These are phyloP conservation scores for Endotrypanum monterogeii DNA, from an alignment of 208 protist genomes.

Conservation along the genomic window DNA sequence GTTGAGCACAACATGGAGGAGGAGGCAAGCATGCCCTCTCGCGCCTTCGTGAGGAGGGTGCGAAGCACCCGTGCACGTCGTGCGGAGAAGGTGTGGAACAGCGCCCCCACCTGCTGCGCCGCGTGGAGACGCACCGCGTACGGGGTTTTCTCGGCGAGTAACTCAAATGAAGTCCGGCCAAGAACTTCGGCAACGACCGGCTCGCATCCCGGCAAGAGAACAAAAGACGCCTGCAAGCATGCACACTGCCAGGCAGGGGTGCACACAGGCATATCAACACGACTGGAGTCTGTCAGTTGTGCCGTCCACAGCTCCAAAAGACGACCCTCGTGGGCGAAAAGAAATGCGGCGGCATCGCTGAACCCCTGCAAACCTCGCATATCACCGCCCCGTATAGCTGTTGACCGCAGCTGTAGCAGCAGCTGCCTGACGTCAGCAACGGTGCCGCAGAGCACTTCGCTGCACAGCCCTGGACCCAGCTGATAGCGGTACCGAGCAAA, in stretches of 20 bases:
- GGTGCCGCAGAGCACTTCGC: constrained; percentile 10
- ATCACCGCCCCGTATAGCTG: neutral
- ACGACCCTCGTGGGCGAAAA: constrained; percentile 29
- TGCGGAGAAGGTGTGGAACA: constrained; percentile 53
- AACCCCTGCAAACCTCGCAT: neutral
- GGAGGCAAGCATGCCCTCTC: constrained; percentile 55
- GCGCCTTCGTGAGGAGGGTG: constrained; percentile 53
- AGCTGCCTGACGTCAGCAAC: constrained; percentile 7
- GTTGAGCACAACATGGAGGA: constrained; percentile 53
- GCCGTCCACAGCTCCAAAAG: constrained; percentile 28
- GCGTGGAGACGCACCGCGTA: constrained; percentile 59
- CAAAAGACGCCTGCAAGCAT: constrained; percentile 28
- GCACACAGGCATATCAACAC: constrained; percentile 32
- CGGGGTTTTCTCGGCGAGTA: constrained; percentile 42
- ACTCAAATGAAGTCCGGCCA: constrained; percentile 68
- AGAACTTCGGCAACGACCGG: constrained; percentile 51
- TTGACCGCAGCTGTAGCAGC: neutral
- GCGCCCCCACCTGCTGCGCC: constrained; percentile 48
- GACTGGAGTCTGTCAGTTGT: constrained; percentile 26
- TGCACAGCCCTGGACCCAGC: constrained; percentile 16
- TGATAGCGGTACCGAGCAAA: constrained; percentile 26
- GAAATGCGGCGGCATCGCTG: constrained; percentile 25
- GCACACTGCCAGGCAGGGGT: constrained; percentile 29
- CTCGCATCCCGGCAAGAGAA: constrained; percentile 45
- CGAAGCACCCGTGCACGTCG: constrained; percentile 48